A percentile compares a stretch with the other conserved stretches of the same genome.
phyloP scores from a whole-genome alignment of 2,329 filamentous ascomycete genomes.

The Whalleya microplaca region DNA sequence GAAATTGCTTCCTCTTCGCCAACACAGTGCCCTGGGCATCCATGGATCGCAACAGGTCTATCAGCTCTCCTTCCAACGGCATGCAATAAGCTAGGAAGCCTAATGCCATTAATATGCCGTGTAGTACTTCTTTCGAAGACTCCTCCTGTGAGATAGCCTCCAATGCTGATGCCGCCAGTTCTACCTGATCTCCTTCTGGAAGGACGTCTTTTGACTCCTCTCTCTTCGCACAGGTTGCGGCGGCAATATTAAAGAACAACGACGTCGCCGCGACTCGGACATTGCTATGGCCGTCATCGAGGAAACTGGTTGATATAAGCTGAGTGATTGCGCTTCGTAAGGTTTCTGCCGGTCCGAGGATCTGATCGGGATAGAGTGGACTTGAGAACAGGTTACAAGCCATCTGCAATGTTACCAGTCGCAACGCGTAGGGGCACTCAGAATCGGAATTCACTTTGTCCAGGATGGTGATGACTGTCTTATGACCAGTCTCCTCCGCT shows the following conservation, averaged over 20 bases:
- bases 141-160: slow-evolving; percentile 69
- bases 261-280: slow-evolving; percentile 82
- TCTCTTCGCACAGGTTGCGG: slow-evolving; percentile 69
- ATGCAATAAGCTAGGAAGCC: slow-evolving; percentile 77
- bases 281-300: slow-evolving; percentile 75
- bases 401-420: slow-evolving; percentile 82
- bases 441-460: slow-evolving; percentile 59
- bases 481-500: slow-evolving; percentile 71
- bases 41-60: slow-evolving; percentile 77
- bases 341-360: slow-evolving; percentile 55
- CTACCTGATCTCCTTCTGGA: slow-evolving; percentile 73
- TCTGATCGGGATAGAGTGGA: slow-evolving; percentile 68
- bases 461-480: slow-evolving; percentile 66
- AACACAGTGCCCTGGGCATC: slow-evolving; percentile 70
- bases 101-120: slow-evolving; percentile 75
- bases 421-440: slow-evolving; percentile 76
- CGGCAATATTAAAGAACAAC: slow-evolving; percentile 80
- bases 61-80: slow-evolving; percentile 72
- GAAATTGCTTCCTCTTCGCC: slow-evolving; percentile 60
- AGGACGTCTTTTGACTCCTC: slow-evolving; percentile 62
- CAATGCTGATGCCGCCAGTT: slow-evolving; percentile 78
- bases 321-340: slow-evolving; percentile 65
- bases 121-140: slow-evolving; percentile 70
- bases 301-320: slow-evolving; percentile 75
- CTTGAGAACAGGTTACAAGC: slow-evolving; percentile 84